Evolutionary conservation across 2,329 filamentous ascomycete genomes (phyloP).

Genomic region (Trichophyton simii): DNA sequence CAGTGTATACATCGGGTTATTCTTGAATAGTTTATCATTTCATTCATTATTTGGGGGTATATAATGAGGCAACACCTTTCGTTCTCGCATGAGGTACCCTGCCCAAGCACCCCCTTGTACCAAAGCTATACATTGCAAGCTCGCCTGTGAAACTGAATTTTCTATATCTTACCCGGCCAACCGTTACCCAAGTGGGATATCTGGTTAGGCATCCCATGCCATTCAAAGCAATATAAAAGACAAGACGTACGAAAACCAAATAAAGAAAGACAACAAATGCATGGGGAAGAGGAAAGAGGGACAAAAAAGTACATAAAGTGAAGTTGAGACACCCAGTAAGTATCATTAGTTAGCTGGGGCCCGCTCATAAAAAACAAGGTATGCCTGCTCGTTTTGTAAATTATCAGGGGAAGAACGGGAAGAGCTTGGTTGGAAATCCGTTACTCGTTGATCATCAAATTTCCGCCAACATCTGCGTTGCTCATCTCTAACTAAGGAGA

Average conservation of each 20-base stretch:
- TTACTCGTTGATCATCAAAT: slow-evolving; percentile 47
- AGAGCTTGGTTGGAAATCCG: slow-evolving; percentile 46
- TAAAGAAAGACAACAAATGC: not conserved
- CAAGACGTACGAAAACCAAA: not conserved
- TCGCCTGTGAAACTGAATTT: not conserved
- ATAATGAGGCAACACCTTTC: not conserved
- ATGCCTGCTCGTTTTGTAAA: slow-evolving; percentile 51
- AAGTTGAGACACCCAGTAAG: not conserved
- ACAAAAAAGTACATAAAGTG: not conserved
- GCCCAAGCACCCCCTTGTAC: not conserved
- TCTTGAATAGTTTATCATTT: not conserved
- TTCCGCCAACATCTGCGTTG: slow-evolving; percentile 46
- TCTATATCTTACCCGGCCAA: not conserved
- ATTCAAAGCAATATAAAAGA: not conserved
- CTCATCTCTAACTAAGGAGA: slow-evolving; percentile 53
- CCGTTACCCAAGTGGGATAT: not conserved
- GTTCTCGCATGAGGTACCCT: not conserved
- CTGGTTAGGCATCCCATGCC: not conserved
- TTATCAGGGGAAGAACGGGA: slow-evolving; percentile 34
- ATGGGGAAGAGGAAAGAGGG: not conserved
- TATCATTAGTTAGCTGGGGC: slow-evolving; percentile 29
- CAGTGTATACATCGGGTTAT: too few species aligned
- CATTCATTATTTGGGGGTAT: not conserved
- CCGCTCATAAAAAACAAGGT: slow-evolving; percentile 52
- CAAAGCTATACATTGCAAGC: not conserved